These are phyloP conservation scores for Gossypium gossypioides DNA, from an alignment of 441 rosid species.

Conservation along the genomic window DNA sequence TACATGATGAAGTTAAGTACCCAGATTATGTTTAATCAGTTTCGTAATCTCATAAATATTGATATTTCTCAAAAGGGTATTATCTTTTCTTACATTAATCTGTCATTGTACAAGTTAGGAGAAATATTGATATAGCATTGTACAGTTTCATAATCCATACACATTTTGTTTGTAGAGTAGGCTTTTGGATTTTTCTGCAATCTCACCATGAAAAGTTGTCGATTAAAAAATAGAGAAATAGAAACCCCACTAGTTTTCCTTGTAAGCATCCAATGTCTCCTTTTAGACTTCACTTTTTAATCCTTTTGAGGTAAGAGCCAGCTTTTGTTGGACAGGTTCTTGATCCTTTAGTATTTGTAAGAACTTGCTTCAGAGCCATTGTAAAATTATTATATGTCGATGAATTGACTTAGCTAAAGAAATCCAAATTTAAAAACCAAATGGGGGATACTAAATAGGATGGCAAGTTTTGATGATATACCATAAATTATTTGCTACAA, in stretches of 20 bases:
- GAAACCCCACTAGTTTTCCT: conserved; percentile 34
- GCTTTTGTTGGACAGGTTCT: conserved; percentile 7
- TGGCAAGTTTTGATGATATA: not conserved
- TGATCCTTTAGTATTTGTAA: conserved; percentile 19
- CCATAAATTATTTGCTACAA: not conserved
- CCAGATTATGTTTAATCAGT: conserved; percentile 11
- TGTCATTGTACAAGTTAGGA: not conserved
- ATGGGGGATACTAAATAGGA: not conserved
- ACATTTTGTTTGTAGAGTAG: conserved; percentile 10
- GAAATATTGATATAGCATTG: not conserved
- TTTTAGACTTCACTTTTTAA: conserved; percentile 11
- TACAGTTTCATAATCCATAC: not conserved
- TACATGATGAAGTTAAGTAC: not conserved
- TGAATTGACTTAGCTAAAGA: conserved; percentile 1
- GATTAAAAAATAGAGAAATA: conserved; percentile 28
- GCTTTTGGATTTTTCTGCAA: conserved; percentile 37
- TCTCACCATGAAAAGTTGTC: conserved; percentile 31
- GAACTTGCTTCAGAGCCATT: conserved; percentile 2
- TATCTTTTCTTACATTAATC: not conserved
- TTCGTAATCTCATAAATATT: not conserved
- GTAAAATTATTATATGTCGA: not conserved
- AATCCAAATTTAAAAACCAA: not conserved
- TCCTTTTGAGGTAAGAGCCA: conserved; percentile 34
- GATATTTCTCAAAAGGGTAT: not conserved
- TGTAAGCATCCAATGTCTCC: conserved; percentile 46